These are phyloP conservation scores for Ustilago esculenta DNA, from an alignment of 1,284 basidiomycete species.

Conservation along the genomic window DNA sequence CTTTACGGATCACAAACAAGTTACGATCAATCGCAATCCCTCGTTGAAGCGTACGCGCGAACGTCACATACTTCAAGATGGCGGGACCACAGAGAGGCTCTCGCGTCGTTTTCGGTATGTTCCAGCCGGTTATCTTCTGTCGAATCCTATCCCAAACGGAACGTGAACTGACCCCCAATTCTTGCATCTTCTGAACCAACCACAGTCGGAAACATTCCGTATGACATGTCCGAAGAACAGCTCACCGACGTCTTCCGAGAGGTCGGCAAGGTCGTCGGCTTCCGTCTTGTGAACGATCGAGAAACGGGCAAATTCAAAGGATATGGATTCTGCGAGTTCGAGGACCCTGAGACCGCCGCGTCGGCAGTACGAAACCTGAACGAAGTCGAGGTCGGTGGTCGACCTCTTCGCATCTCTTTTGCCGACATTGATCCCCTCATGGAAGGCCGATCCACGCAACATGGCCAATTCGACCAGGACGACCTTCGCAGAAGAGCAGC, in stretches of 20 bases:
- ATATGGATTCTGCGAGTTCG: conserved; percentile 96
- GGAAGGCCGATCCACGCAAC: conserved; percentile 60
- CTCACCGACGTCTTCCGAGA: conserved; percentile 64
- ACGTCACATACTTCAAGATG: too few species aligned
- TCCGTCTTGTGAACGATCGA: conserved; percentile 81
- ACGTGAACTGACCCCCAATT: neutral
- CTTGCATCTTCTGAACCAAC: neutral
- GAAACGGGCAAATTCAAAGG: conserved; percentile 95
- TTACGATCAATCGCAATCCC: too few species aligned
- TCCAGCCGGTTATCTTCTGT: too few species aligned
- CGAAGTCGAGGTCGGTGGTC: conserved; percentile 79
- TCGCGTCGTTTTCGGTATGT: conserved; percentile 48
- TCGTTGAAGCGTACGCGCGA: too few species aligned
- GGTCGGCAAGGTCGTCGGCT: conserved; percentile 64
- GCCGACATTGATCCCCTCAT: conserved; percentile 69
- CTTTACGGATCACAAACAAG: neutral
- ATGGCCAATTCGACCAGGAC: conserved; percentile 56
- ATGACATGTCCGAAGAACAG: conserved; percentile 66
- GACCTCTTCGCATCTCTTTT: conserved; percentile 83
- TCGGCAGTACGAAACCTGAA: conserved; percentile 88
- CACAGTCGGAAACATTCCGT: conserved; percentile 66
- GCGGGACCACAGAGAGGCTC: conserved; percentile 44
- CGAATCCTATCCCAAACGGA: neutral
- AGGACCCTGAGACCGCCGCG: conserved; percentile 88
- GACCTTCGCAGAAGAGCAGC: conserved; percentile 42